Percentiles rank a stretch among this genome's conserved stretches.
Conservation (phyloP, 371 early-diverging fungal species). For the Mortierella polycephala region DNA sequence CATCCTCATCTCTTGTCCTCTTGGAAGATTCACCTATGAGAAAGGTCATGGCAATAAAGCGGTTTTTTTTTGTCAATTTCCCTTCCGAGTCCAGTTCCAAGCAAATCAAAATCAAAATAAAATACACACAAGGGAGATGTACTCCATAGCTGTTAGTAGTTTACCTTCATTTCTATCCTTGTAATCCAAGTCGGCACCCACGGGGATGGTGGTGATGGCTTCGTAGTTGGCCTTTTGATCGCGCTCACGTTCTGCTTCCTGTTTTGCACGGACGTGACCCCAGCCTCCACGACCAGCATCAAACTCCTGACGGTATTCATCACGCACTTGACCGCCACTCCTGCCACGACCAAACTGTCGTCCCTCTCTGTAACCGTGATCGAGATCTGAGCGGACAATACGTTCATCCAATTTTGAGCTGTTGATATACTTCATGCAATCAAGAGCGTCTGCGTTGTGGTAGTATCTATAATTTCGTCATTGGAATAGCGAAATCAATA, state of each 20-base stretch:
- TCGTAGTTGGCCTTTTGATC: slow-evolving; percentile 74
- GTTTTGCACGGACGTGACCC: slow-evolving; percentile 82
- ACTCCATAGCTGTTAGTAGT: background rate
- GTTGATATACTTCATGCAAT: slow-evolving; percentile 94
- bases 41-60: slow-evolving; percentile 6
- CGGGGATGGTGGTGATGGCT: slow-evolving; percentile 69
- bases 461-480: slow-evolving; percentile 78
- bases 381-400: slow-evolving; percentile 95
- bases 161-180: slow-evolving; percentile 56
- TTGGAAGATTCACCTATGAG: slow-evolving; percentile 33
- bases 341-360: slow-evolving; percentile 97
- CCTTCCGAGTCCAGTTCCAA: too few species aligned
- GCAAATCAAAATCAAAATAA: too few species aligned
- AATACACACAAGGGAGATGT: background rate
- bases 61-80: background rate
- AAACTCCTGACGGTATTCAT: slow-evolving; percentile 94
- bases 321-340: slow-evolving; percentile 96
- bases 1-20: slow-evolving; percentile 60
- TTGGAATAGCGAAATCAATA: background rate
- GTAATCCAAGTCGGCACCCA: slow-evolving; percentile 69
- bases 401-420: slow-evolving; percentile 97
- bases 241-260: slow-evolving; percentile 70
- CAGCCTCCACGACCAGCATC: slow-evolving; percentile 98
- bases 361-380: slow-evolving; percentile 96
- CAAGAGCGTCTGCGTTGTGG: slow-evolving; percentile 84